phyloP scores from a whole-genome alignment of 2,329 filamentous ascomycete genomes.

The Monilinia aucupariae region DNA sequence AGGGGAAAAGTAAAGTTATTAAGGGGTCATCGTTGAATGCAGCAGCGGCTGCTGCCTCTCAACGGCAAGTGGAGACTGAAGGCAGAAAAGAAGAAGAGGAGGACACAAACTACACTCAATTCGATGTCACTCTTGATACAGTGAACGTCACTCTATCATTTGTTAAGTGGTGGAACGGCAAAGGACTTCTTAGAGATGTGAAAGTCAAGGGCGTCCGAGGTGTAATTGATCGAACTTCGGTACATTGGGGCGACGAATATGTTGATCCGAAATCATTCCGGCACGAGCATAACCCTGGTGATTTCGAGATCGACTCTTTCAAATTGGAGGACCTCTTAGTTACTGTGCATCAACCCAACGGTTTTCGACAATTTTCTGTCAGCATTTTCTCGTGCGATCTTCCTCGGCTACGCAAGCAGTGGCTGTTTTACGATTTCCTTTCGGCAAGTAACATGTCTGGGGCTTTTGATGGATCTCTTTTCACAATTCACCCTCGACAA shows the following conservation, averaged over 20 bases:
- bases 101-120: slow-evolving; percentile 96
- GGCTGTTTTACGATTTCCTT: slow-evolving; percentile 96
- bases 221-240: slow-evolving; percentile 82
- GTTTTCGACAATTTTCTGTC: slow-evolving; percentile 89
- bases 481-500: slow-evolving; percentile 93
- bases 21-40: slow-evolving; percentile 85
- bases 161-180: slow-evolving; percentile 98
- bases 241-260: slow-evolving; percentile 63
- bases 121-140: slow-evolving; percentile 88
- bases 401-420: slow-evolving; percentile 87
- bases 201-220: slow-evolving; percentile 91
- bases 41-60: slow-evolving; percentile 77
- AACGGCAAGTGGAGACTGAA: slow-evolving; percentile 49
- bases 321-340: slow-evolving; percentile 91
- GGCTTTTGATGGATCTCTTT: slow-evolving; percentile 89
- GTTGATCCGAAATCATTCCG: slow-evolving; percentile 82
- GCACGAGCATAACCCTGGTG: slow-evolving; percentile 80
- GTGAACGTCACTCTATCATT: slow-evolving; percentile 97
- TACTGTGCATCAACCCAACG: slow-evolving; percentile 82
- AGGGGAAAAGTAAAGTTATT: slow-evolving; percentile 73
- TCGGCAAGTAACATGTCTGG: slow-evolving; percentile 95
- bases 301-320: slow-evolving; percentile 96
- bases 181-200: slow-evolving; percentile 83
- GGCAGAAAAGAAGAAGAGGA: slow-evolving; percentile 53
- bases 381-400: slow-evolving; percentile 96